A percentile compares a stretch with the other conserved stretches of the same genome.
These are phyloP conservation scores for Eutrema yunnanense DNA, from an alignment of 345 rosid genomes.

Conservation along the genomic window DNA sequence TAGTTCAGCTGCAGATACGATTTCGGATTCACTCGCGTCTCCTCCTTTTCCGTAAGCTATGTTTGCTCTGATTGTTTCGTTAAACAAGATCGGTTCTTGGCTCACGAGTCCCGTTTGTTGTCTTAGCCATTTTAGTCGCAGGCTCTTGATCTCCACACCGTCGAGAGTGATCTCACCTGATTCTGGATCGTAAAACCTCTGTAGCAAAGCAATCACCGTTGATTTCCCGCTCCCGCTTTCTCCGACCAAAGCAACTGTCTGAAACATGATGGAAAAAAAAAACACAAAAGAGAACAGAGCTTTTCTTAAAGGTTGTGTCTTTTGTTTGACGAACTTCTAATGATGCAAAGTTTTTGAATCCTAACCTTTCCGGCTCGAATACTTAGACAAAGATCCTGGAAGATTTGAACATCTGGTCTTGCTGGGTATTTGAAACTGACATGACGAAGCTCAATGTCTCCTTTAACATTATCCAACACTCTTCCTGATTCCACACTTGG, in stretches of 20 bases:
- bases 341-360: not conserved
- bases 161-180: constrained; percentile 68
- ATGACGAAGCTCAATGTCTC: constrained; percentile 67
- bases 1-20: constrained; percentile 60
- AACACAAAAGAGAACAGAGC: not conserved
- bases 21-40: constrained; percentile 61
- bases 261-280: not conserved
- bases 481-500: constrained; percentile 66
- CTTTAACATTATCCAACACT: constrained; percentile 44
- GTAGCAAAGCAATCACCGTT: constrained; percentile 65
- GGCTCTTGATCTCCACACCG: constrained; percentile 52
- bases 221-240: constrained; percentile 94
- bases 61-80: constrained; percentile 70
- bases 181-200: constrained; percentile 76
- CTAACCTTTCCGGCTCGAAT: constrained; percentile 76
- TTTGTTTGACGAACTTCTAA: not conserved
- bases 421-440: constrained; percentile 70
- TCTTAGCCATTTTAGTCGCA: constrained; percentile 67
- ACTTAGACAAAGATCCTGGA: constrained; percentile 52
- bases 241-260: constrained; percentile 86
- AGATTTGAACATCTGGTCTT: constrained; percentile 70
- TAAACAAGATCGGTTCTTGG: constrained; percentile 74
- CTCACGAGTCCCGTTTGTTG: constrained; percentile 81
- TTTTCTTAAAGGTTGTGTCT: not conserved
- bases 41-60: constrained; percentile 81